Conservation (phyloP, 108 stramenopile species). For the Phaeodactylum tricornutum region DNA sequence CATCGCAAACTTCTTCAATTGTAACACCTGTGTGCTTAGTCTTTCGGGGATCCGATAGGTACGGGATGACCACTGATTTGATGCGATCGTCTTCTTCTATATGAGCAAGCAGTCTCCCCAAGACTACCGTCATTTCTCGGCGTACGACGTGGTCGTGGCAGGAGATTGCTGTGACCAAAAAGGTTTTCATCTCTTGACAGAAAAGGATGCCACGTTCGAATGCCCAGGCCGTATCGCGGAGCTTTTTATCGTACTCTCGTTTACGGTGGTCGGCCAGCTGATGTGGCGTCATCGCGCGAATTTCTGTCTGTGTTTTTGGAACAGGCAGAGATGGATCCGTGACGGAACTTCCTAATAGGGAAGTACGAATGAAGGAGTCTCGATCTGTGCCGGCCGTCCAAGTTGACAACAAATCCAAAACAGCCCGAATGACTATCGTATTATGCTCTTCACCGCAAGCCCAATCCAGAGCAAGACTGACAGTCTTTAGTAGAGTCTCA, state of each 20-base stretch:
- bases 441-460: neutral
- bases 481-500: constrained; percentile 7
- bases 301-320: constrained; percentile 31
- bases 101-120: constrained; percentile 28
- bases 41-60: constrained; percentile 17
- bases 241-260: constrained; percentile 30
- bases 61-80: constrained; percentile 31
- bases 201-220: constrained; percentile 36
- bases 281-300: constrained; percentile 50
- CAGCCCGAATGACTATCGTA: constrained; percentile 37
- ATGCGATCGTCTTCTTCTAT: constrained; percentile 39
- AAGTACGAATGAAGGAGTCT: constrained; percentile 39
- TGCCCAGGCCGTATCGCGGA: constrained; percentile 39
- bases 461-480: constrained; percentile 25
- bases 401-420: constrained; percentile 58
- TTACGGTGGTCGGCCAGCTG: constrained; percentile 57
- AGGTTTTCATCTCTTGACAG: constrained; percentile 41
- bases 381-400: constrained; percentile 66
- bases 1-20: constrained; percentile 65
- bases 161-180: constrained; percentile 29
- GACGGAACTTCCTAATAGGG: constrained; percentile 12
- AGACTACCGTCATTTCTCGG: constrained; percentile 45
- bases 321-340: constrained; percentile 15
- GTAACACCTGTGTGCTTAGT: constrained; percentile 12
- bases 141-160: constrained; percentile 41